Conservation (phyloP, 192 early-diverging fungal genomes). For the Globomyces pollinis-pini region DNA sequence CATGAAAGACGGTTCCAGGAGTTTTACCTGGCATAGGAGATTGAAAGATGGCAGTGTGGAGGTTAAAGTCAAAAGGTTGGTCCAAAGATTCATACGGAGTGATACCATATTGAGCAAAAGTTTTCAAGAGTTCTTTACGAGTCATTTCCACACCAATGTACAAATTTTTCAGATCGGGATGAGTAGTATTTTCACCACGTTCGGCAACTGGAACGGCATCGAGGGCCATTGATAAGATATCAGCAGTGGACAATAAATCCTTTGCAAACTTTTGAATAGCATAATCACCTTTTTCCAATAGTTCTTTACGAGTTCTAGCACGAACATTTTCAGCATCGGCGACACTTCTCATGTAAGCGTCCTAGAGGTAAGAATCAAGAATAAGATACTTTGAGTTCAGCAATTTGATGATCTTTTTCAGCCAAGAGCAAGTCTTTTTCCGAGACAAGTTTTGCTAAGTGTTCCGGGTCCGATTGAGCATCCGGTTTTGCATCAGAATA, state of each 20-base stretch:
- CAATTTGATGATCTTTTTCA: conserved; percentile 76
- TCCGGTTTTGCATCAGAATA: too few species aligned
- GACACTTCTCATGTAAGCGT: conserved; percentile 81
- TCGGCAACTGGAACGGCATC: conserved; percentile 73
- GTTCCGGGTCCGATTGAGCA: too few species aligned
- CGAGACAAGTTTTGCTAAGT: too few species aligned
- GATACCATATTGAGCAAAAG: conserved; percentile 79
- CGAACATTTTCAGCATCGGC: conserved; percentile 97
- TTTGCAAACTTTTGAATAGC: conserved; percentile 98
- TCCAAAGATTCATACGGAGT: conserved; percentile 75
- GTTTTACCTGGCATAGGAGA: conserved; percentile 81
- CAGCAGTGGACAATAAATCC: conserved; percentile 86
- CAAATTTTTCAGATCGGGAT: conserved; percentile 67
- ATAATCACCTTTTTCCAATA: conserved; percentile 70
- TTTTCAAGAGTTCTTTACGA: conserved; percentile 70
- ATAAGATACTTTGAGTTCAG: conserved; percentile 66
- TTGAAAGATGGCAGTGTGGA: conserved; percentile 93
- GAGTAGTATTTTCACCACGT: conserved; percentile 29
- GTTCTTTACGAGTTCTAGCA: conserved; percentile 76
- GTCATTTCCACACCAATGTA: conserved; percentile 89
- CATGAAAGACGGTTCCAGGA: conserved; percentile 76
- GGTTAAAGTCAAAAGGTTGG: conserved; percentile 89
- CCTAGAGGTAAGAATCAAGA: conserved; percentile 46
- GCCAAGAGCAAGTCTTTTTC: too few species aligned
- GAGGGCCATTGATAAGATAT: conserved; percentile 84